A percentile compares a stretch with the other conserved stretches of the same genome.
phyloP scores from a whole-genome alignment of 306 rosid genomes.

The Arachis hypogaea region DNA sequence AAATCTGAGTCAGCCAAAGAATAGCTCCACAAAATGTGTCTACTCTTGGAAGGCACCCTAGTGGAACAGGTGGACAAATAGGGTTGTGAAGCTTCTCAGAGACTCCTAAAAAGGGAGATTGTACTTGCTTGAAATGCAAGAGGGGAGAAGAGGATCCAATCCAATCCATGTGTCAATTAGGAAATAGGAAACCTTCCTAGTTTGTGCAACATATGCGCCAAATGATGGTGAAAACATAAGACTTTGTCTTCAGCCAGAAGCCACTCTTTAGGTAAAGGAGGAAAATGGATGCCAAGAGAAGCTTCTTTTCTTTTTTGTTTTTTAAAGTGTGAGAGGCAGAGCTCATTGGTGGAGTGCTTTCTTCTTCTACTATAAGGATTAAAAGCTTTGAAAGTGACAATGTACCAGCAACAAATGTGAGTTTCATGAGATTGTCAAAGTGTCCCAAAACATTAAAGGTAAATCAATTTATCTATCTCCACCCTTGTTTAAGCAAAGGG shows the following conservation, averaged over 20 bases:
- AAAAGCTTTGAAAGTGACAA: conserved; percentile 59
- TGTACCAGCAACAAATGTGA: conserved; percentile 62
- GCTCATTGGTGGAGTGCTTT: conserved; percentile 72
- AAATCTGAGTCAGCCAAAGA: conserved; percentile 40
- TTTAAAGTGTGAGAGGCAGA: conserved; percentile 62
- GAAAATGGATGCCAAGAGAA: conserved; percentile 6
- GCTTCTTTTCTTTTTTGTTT: background rate
- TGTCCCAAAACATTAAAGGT: conserved; percentile 45
- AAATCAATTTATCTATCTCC: conserved; percentile 49
- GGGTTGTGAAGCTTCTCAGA: conserved; percentile 43
- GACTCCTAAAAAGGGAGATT: conserved; percentile 44
- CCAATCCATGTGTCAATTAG: conserved; percentile 40
- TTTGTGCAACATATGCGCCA: background rate
- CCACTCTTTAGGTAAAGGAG: conserved; percentile 26
- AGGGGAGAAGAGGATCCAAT: conserved; percentile 15
- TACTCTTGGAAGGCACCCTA: conserved; percentile 86
- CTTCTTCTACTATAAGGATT: conserved; percentile 59
- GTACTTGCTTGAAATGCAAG: conserved; percentile 61
- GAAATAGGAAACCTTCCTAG: conserved; percentile 37
- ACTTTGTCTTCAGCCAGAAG: conserved; percentile 40
- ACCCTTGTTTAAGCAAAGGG: conserved; percentile 75
- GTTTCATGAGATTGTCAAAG: conserved; percentile 44
- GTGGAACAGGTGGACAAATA: conserved; percentile 52
- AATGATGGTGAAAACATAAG: conserved; percentile 26
- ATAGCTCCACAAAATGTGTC: conserved; percentile 8